Evolutionary conservation across 306 rosid genomes (phyloP).

Genomic region (Boehmeria nivea): DNA sequence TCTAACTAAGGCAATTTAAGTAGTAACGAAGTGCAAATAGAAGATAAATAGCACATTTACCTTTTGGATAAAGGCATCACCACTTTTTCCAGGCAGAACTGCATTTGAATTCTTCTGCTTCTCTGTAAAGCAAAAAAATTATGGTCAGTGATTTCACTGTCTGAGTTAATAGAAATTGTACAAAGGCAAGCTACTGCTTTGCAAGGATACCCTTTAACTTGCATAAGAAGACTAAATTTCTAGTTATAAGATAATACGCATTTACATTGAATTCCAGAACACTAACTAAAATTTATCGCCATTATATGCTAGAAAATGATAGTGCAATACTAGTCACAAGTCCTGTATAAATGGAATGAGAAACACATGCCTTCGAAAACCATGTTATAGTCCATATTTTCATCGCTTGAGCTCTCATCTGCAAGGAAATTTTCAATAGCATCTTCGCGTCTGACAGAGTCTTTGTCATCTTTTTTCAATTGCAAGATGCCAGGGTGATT

Average conservation of each 20-base stretch:
- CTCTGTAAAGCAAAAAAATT: conserved; percentile 43
- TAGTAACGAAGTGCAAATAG: not conserved
- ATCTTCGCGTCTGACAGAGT: conserved; percentile 58
- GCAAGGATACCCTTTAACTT: not conserved
- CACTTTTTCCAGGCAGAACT: conserved; percentile 47
- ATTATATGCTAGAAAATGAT: too few relatives aligned
- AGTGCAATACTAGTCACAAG: too few relatives aligned
- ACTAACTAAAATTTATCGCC: too few relatives aligned
- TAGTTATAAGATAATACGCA: too few relatives aligned
- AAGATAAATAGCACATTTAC: conserved; percentile 27
- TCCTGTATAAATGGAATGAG: conserved; percentile 11
- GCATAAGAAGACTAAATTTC: not conserved
- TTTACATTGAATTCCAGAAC: too few relatives aligned
- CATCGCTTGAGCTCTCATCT: conserved; percentile 91
- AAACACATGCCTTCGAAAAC: conserved; percentile 55
- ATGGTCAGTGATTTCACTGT: not conserved
- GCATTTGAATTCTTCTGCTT: conserved; percentile 48
- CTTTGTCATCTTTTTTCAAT: conserved; percentile 73
- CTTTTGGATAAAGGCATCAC: conserved; percentile 54
- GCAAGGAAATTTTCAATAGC: conserved; percentile 84
- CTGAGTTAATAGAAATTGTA: not conserved
- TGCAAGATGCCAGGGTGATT: conserved; percentile 99
- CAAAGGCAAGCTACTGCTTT: too few relatives aligned
- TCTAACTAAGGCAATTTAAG: not conserved
- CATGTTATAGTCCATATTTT: conserved; percentile 67